phyloP scores from a whole-genome alignment of 2,329 filamentous ascomycete species.

The Dichotomopilus funicola region DNA sequence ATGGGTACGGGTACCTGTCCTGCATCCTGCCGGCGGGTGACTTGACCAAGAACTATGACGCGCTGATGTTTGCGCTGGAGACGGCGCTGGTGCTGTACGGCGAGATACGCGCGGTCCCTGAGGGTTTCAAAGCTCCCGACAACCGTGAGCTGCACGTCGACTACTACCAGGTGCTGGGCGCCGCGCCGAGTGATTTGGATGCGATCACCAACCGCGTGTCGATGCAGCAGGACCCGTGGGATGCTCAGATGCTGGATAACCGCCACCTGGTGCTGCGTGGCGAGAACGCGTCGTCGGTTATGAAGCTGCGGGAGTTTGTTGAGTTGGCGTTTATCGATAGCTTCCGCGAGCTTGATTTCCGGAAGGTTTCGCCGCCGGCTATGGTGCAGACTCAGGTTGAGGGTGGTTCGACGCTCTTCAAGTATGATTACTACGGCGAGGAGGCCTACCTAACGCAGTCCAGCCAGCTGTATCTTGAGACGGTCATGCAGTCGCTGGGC shows the following conservation, averaged over 20 bases:
- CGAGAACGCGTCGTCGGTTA: slow-evolving; percentile 74
- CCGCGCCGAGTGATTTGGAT: slow-evolving; percentile 79
- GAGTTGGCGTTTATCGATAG: slow-evolving; percentile 73
- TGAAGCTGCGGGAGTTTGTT: slow-evolving; percentile 78
- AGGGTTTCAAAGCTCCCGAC: slow-evolving; percentile 71
- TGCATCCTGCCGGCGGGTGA: slow-evolving; percentile 70
- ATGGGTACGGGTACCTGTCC: slow-evolving; percentile 81
- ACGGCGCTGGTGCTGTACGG: slow-evolving; percentile 81
- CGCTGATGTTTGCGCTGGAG: slow-evolving; percentile 75
- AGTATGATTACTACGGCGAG: slow-evolving; percentile 58
- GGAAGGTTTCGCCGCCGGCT: slow-evolving; percentile 82
- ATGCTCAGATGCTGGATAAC: slow-evolving; percentile 63
- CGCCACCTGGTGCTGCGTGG: slow-evolving; percentile 80
- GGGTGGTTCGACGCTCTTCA: slow-evolving; percentile 85
- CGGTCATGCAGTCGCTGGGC: slow-evolving; percentile 79
- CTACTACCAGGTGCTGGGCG: slow-evolving; percentile 74
- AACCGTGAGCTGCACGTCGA: slow-evolving; percentile 86
- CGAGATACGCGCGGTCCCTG: slow-evolving; percentile 75
- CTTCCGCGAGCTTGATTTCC: slow-evolving; percentile 69
- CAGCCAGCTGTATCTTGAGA: slow-evolving; percentile 96
- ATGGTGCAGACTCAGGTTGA: slow-evolving; percentile 95
- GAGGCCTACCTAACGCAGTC: slow-evolving; percentile 93
- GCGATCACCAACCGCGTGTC: slow-evolving; percentile 76
- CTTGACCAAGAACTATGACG: slow-evolving; percentile 86
- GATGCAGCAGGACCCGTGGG: slow-evolving; percentile 52